Evolutionary conservation across 108 stramenopile genomes (phyloP).

Genomic region (Skeletonema costatum): DNA sequence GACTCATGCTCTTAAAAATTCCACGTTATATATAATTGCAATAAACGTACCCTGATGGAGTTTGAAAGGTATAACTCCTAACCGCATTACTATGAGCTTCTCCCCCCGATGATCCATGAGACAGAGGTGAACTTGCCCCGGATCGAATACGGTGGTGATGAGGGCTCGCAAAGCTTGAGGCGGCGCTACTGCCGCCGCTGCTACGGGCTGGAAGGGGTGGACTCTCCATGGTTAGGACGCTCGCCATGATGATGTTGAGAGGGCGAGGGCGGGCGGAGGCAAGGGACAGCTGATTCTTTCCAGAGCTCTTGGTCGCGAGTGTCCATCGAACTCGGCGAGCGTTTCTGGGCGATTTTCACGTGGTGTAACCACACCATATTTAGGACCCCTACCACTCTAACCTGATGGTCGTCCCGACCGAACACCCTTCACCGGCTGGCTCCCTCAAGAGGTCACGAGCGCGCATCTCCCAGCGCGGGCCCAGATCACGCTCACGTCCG

Average conservation of each 20-base stretch:
- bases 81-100: slow-evolving; percentile 5
- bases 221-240: slow-evolving; percentile 5
- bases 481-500: too few species aligned
- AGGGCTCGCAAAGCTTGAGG: not conserved
- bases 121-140: slow-evolving; percentile 5
- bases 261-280: not conserved
- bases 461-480: too few species aligned
- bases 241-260: not conserved
- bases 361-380: too few species aligned
- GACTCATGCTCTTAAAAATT: not conserved
- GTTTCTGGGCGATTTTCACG: too few species aligned
- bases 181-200: not conserved
- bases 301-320: too few species aligned
- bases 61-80: slow-evolving; percentile 1
- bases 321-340: too few species aligned
- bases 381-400: too few species aligned
- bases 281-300: too few species aligned
- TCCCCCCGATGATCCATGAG: slow-evolving; percentile 4
- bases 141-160: slow-evolving; percentile 6
- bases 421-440: too few species aligned
- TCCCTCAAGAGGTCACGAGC: too few species aligned
- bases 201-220: slow-evolving; percentile 3
- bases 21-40: not conserved
- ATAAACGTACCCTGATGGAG: slow-evolving; percentile 4
- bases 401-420: too few species aligned